Conservation (phyloP, 176 grass and related monocot genomes). For the Rhipidocladum racemiflorum region DNA sequence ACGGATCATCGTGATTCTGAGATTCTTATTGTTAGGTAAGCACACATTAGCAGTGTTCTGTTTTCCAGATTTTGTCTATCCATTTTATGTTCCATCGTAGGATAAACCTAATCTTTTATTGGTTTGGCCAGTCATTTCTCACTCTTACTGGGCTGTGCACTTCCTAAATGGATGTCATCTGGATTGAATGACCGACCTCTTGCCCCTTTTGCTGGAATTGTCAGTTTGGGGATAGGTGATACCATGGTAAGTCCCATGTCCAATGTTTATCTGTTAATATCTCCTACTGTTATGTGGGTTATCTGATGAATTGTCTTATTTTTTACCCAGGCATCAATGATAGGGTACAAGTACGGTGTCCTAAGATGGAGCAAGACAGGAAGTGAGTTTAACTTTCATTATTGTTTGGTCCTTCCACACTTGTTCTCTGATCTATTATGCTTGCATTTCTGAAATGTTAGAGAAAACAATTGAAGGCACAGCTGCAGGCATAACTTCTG, state of each 20-base stretch:
- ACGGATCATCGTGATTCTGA: constrained; percentile 98
- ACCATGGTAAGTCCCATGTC: constrained; percentile 63
- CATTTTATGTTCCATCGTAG: neutral
- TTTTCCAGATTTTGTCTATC: constrained; percentile 8
- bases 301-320: neutral
- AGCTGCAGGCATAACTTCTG: constrained; percentile 91
- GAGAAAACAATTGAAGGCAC: constrained; percentile 99
- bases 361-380: constrained; percentile 97
- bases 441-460: constrained; percentile 1
- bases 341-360: constrained; percentile 86
- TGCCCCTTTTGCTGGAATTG: constrained; percentile 90
- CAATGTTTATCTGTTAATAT: neutral
- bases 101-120: constrained; percentile 20
- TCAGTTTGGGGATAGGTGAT: constrained; percentile 98
- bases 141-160: constrained; percentile 85
- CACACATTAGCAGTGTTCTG: neutral
- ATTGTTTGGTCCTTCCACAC: neutral
- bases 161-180: constrained; percentile 96
- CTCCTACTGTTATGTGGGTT: neutral
- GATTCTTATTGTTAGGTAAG: constrained; percentile 84
- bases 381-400: constrained; percentile 51
- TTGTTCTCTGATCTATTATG: constrained; percentile 6
- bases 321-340: constrained; percentile 81
- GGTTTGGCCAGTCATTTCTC: constrained; percentile 75
- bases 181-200: constrained; percentile 84